Percentiles rank a stretch among this genome's conserved stretches.
phyloP scores from a whole-genome alignment of 2,329 filamentous ascomycete genomes.

The Aschersonia sp. region DNA sequence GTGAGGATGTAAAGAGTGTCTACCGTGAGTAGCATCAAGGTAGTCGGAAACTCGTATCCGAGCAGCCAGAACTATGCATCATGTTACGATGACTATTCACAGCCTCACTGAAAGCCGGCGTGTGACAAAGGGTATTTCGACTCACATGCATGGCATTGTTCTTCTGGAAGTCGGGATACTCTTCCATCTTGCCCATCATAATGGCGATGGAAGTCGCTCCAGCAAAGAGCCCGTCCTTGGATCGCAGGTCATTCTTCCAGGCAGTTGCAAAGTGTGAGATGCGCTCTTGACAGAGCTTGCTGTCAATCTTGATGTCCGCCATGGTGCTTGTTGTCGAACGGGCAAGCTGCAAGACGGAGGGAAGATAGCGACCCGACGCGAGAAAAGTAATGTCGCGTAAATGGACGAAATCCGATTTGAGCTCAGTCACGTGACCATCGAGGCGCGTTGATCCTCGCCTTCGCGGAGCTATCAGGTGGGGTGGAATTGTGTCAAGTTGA shows the following conservation, averaged over 20 bases:
- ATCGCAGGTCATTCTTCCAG: constrained; percentile 94
- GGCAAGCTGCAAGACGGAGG: constrained; percentile 10
- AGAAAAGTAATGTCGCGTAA: constrained; percentile 25
- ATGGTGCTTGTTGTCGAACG: constrained; percentile 29
- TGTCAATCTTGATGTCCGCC: constrained; percentile 90
- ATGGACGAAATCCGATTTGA: constrained; percentile 12
- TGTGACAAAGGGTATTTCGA: constrained; percentile 2
- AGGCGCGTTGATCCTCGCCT: constrained; percentile 7
- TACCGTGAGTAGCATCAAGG: constrained; percentile 79
- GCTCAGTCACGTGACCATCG: constrained; percentile 18
- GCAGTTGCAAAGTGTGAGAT: constrained; percentile 72
- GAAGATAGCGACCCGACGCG: constrained; percentile 13
- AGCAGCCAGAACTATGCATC: constrained; percentile 78
- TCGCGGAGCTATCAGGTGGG: too few species aligned
- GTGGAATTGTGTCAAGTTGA: too few species aligned
- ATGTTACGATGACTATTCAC: background rate
- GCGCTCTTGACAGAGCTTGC: constrained; percentile 84
- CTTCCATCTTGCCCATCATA: constrained; percentile 90
- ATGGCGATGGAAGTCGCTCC: constrained; percentile 79
- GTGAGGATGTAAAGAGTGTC: constrained; percentile 87
- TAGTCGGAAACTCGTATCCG: constrained; percentile 96
- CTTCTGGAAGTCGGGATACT: constrained; percentile 78
- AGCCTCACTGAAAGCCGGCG: background rate
- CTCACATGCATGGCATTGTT: constrained; percentile 91
- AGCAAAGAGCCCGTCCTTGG: constrained; percentile 70